A percentile compares a stretch with the other conserved stretches of the same genome.
These are phyloP conservation scores for Volvox carteri DNA, from an alignment of 163 green algal genomes.

Conservation along the genomic window DNA sequence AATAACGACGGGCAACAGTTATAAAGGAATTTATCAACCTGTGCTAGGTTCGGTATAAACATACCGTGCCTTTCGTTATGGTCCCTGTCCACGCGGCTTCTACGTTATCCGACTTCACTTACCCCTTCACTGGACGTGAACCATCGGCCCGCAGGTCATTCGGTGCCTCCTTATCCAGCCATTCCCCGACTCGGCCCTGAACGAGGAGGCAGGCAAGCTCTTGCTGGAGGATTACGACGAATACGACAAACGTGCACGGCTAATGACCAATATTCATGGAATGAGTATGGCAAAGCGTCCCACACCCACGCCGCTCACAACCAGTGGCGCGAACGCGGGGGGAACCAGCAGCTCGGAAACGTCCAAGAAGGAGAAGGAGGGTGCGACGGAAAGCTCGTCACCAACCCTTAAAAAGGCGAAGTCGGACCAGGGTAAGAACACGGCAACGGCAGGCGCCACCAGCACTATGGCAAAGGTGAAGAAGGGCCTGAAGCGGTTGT, in stretches of 20 bases:
- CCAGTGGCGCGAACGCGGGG: constrained; percentile 76
- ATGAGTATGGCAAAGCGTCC: constrained; percentile 45
- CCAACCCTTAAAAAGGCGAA: constrained; percentile 68
- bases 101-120: no score
- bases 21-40: no score
- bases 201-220: constrained; percentile 97
- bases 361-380: constrained; percentile 45
- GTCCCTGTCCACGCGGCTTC: no score
- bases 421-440: constrained; percentile 36
- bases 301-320: constrained; percentile 72
- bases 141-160: constrained; percentile 85
- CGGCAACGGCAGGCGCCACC: not conserved
- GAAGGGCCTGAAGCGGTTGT: constrained; percentile 71
- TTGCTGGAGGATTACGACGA: constrained; percentile 95
- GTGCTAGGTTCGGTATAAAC: no score
- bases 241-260: constrained; percentile 86
- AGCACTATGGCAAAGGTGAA: constrained; percentile 64
- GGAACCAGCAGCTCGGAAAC: constrained; percentile 44
- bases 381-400: constrained; percentile 43
- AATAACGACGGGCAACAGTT: no score
- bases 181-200: constrained; percentile 96
- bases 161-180: constrained; percentile 96
- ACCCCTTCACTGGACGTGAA: no score
- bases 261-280: constrained; percentile 96
- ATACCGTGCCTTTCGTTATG: no score